Evolutionary conservation across 805 yeast species (phyloP).

Genomic region (Candida nanaspora): DNA sequence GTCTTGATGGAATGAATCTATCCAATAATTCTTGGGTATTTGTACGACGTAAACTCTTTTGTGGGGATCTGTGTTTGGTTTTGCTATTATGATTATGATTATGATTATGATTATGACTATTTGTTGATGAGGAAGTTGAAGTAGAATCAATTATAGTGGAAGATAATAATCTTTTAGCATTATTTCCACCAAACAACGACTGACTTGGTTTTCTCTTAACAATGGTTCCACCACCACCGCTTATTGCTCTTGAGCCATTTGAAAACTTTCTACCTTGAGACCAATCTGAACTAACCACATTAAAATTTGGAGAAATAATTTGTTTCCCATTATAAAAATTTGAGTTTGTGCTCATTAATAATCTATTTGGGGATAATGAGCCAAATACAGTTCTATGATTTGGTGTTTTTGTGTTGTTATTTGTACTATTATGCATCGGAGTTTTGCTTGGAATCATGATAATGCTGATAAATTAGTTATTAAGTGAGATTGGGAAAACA

Average conservation of each 20-base stretch:
- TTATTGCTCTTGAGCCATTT: neutral
- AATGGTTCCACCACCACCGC: neutral
- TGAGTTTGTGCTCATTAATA: constrained; percentile 11
- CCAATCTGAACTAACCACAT: constrained; percentile 29
- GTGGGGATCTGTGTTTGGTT: constrained; percentile 8
- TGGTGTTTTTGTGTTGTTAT: neutral
- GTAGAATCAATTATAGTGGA: too few relatives aligned
- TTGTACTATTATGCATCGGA: neutral
- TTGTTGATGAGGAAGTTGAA: too few relatives aligned
- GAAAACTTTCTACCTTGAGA: constrained; percentile 5
- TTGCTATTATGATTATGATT: neutral
- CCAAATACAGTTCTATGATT: constrained; percentile 26
- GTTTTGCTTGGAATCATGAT: neutral
- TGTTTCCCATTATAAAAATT: constrained; percentile 21
- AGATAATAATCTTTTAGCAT: constrained; percentile 4
- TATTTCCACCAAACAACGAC: constrained; percentile 1
- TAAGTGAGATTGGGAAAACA: too few relatives aligned
- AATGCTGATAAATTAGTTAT: too few relatives aligned
- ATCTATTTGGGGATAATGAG: constrained; percentile 20
- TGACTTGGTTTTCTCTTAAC: neutral
- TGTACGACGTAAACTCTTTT: constrained; percentile 21
- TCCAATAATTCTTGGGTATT: constrained; percentile 35
- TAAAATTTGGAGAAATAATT: constrained; percentile 26
- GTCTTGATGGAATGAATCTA: constrained; percentile 56
- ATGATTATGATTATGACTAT: constrained; percentile 1